Percentiles rank a stretch among this genome's conserved stretches.
Evolutionary conservation across 345 rosid genomes (phyloP).

Genomic region (Erysimum cheiranthoides): DNA sequence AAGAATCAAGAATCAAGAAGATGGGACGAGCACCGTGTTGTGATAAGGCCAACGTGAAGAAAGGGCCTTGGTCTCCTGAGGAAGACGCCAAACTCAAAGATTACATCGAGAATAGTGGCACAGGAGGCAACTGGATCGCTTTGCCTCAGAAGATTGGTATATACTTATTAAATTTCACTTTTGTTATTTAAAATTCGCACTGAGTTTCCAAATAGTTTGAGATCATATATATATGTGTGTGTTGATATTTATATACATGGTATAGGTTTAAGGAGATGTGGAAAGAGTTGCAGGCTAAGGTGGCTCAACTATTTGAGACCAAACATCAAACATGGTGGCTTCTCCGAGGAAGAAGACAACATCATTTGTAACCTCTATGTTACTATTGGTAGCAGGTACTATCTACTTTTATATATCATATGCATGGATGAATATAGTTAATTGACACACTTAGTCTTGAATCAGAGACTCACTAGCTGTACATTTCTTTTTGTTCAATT

Average conservation of each 20-base stretch:
- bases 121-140: conserved; percentile 90
- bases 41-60: conserved; percentile 87
- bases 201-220: conserved; percentile 6
- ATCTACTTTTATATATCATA: not conserved
- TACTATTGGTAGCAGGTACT: conserved; percentile 72
- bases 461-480: conserved; percentile 4
- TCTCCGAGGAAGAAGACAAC: conserved; percentile 69
- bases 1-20: conserved; percentile 33
- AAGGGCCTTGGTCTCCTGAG: conserved; percentile 94
- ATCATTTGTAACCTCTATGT: conserved; percentile 61
- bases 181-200: not conserved
- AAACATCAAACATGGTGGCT: conserved; percentile 72
- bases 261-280: conserved; percentile 70
- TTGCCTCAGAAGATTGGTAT: conserved; percentile 79
- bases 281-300: conserved; percentile 82
- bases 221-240: not conserved
- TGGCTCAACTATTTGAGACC: conserved; percentile 90
- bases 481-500: conserved; percentile 10
- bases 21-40: conserved; percentile 98
- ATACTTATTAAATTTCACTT: conserved; percentile 5
- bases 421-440: not conserved
- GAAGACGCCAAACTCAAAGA: conserved; percentile 84
- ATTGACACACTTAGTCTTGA: conserved; percentile 16
- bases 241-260: not conserved
- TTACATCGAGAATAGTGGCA: conserved; percentile 72